Conservation (phyloP, 768 basidiomycete species). For the Tylopilus sp. region DNA sequence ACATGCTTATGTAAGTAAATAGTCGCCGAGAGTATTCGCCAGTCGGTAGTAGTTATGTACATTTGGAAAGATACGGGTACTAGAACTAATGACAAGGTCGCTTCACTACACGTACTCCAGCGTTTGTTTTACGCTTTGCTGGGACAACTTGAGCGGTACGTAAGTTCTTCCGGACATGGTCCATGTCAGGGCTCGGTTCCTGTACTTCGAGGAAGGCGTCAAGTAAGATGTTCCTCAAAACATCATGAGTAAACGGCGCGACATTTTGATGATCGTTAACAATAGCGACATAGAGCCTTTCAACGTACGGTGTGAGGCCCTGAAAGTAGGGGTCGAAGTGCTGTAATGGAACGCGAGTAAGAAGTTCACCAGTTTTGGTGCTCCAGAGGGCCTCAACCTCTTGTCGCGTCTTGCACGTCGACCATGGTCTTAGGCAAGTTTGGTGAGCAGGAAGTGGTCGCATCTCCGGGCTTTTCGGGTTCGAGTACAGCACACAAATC, state of each 20-base stretch:
- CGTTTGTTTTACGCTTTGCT: background rate
- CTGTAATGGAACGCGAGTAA: background rate
- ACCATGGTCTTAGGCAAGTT: background rate
- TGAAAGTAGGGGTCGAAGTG: background rate
- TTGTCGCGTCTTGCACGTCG: background rate
- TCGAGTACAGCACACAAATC: conserved; percentile 1
- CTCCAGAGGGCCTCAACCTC: background rate
- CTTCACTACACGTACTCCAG: background rate
- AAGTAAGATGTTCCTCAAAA: background rate
- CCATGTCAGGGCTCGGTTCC: background rate
- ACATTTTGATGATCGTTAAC: background rate
- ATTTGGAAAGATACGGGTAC: no score
- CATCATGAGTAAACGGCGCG: background rate
- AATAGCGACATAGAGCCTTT: background rate
- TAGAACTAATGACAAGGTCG: background rate
- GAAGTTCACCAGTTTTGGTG: background rate
- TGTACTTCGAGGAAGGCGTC: background rate
- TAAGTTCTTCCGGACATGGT: background rate
- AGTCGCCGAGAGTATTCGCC: background rate
- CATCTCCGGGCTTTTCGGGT: background rate
- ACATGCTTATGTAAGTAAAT: no score
- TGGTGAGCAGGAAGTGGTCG: background rate
- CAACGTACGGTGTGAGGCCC: background rate
- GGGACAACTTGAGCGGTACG: background rate
- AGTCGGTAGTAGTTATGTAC: background rate